These are phyloP conservation scores for Chrysopogon serrulatus DNA, from an alignment of 176 grass and related monocot genomes.

Conservation along the genomic window DNA sequence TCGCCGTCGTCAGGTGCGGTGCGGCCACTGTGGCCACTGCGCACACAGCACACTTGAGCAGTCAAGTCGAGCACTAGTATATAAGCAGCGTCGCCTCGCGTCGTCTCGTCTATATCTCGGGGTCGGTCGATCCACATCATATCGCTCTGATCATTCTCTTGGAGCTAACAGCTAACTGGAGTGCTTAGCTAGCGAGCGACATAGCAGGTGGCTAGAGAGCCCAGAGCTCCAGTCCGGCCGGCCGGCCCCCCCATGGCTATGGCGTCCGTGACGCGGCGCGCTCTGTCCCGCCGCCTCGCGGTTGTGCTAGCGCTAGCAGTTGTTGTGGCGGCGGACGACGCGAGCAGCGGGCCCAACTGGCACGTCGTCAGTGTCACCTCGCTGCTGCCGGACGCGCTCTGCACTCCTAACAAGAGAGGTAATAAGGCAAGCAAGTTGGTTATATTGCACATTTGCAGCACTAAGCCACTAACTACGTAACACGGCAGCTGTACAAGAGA, in stretches of 20 bases:
- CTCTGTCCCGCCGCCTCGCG: neutral
- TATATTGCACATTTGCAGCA: too few species aligned
- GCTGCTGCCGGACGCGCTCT: conserved; percentile 35
- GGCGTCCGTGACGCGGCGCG: neutral
- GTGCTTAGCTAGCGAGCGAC: neutral
- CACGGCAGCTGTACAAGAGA: too few species aligned
- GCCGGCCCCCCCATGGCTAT: too few species aligned
- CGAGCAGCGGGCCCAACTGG: neutral
- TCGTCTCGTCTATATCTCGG: neutral
- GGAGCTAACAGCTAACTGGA: too few species aligned
- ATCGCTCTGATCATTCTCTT: neutral
- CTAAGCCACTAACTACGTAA: too few species aligned
- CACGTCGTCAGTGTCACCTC: conserved; percentile 40
- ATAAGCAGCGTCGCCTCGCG: neutral
- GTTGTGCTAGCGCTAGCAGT: neutral
- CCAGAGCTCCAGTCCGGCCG: too few species aligned
- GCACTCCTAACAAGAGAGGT: conserved; percentile 45
- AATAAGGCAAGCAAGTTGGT: too few species aligned
- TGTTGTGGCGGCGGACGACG: neutral
- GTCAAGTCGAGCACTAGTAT: neutral
- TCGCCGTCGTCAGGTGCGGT: neutral
- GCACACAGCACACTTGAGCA: neutral
- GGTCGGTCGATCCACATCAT: neutral
- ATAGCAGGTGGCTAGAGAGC: neutral
- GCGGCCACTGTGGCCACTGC: too few species aligned